Base-by-base conservation (phyloP, 371 early-diverging fungal genomes). In the Haplosporangium sp. region DNA sequence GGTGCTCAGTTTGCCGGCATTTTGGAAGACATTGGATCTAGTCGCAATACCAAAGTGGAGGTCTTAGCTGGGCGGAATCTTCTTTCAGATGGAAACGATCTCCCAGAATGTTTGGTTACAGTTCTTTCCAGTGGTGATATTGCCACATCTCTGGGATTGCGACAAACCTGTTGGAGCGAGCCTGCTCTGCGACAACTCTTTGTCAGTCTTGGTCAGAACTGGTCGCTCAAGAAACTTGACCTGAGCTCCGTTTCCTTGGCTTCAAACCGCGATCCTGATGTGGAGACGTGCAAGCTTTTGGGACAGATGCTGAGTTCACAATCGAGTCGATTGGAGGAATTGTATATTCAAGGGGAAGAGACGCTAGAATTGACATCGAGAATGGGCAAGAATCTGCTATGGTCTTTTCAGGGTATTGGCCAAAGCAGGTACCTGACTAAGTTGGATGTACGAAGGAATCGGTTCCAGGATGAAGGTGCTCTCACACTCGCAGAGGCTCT, bases 131-230 rank as follows among this genome's bases (percentile, higher is more conserved):
- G 62, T 20, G 69, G 69, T 0, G 75, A 74, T 5, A 69, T 64
- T 1, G 47, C 60, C 18, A 37, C 69, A 1, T 68, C 69, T 4
- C n/a, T 74, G 40, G 65, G 59, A 5, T 41, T 74, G 43, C 69
- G 69, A 36, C 75, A 69, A 41, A 74, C 75, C 1, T 69, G 69
- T 37, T 74, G 75, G 75, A 69, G 75, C 43, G 75, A 74, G 13
- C 56, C 48, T 7, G 50, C 75, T 38, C 58, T 74, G 7, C 69
- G 75, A 9, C 75, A 74, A 50, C 52, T 74, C 48, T 69, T 74
- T 48, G 50, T 57, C 16, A 68, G 69, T 6, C 21, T 74, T 2
- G 53, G 69, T 48, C 75, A 62, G 43, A 74, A 74, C 61, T 69
- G 75, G 69, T 54, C 66, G 0, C 52, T 74, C 41, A 74, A 69